Evolutionary conservation across 2,329 filamentous ascomycete genomes (phyloP), one percentile per base, ranked within the genome.

Genomic region (Pseudogymnoascus sp.): DNA sequence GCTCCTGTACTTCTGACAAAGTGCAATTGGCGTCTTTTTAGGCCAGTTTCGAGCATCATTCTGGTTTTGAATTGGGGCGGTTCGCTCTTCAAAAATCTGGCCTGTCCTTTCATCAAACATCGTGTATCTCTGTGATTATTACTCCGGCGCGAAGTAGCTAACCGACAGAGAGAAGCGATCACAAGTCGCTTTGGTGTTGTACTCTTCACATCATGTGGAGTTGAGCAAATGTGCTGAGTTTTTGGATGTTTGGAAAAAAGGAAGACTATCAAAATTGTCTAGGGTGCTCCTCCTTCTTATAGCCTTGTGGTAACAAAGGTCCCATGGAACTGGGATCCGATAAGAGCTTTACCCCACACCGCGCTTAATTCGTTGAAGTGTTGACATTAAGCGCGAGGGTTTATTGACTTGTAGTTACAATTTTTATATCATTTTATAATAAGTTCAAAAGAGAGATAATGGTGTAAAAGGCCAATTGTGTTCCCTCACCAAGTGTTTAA

Each of bases 21-120:
- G 38, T 16, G 64, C 59, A 35, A 66, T 37, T 33, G 35, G 33
- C 6, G 50, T 60, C 50, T 62, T 60, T 18, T 63, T 63, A 25
- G 64, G 63, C 71, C 70, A 72, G 44, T 67, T 23, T n/a, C 60
- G 62, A 62, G 68, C 67, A 42, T 64, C 62, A 6, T 21, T 35
- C 16, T 44, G 44, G 25, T 38, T 63, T 23, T 66, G 63, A 14
- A 69, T 65, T 11, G 65, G 18, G 25, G 63, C 59, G 47, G 63
- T 68, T 12, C 59, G 67, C 64, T 73, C 71, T 7, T 63, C 67
- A 47, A 66, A 73, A 2, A 72, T 61, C 60, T 71, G 70, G 3
- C 71, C 71, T 7, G 71, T 68, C n/a, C 62, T 35, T 31, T 67
- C 63, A 59, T 73, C 70, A 35, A 68, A 70, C 59, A 66, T 71